A percentile compares a stretch with the other conserved stretches of the same genome.
These are phyloP conservation scores for Lasiodiplodia sp. DNA, from an alignment of 2,329 filamentous ascomycete genomes.

Conservation along the genomic window DNA sequence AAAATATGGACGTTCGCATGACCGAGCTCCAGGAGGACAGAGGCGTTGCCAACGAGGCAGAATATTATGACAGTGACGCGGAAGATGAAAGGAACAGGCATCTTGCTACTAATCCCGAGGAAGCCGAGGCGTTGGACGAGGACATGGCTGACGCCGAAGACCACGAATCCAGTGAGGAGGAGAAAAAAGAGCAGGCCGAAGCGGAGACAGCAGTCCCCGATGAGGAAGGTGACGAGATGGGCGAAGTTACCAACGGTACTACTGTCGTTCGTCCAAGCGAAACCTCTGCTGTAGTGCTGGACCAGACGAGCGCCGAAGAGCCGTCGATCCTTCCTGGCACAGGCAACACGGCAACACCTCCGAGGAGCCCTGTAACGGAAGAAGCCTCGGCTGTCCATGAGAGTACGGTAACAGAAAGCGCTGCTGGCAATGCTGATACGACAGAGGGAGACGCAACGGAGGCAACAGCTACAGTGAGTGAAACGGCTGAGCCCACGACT, in stretches of 20 bases:
- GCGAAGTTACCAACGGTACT: not conserved
- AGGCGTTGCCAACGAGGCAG: conserved; percentile 13
- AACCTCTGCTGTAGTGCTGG: conserved; percentile 18
- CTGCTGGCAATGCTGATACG: not conserved
- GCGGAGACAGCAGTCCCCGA: not conserved
- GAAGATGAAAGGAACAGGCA: conserved; percentile 26
- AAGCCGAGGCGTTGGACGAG: conserved; percentile 22
- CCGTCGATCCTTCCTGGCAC: conserved; percentile 15
- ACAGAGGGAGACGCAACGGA: not conserved
- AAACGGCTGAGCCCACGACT: not conserved
- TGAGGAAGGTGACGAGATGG: not conserved
- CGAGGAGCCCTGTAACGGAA: conserved; percentile 8
- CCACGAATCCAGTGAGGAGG: conserved; percentile 14
- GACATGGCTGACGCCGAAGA: conserved; percentile 26
- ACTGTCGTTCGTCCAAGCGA: conserved; percentile 21
- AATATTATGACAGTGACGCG: conserved; percentile 27
- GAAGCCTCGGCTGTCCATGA: not conserved
- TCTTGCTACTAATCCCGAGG: conserved; percentile 1
- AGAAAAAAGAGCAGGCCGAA: not conserved
- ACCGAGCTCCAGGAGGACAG: conserved; percentile 24
- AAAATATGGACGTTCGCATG: conserved; percentile 29
- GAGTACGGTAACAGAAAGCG: not conserved
- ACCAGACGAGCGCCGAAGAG: conserved; percentile 12
- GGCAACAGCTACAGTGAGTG: not conserved
- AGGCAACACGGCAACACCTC: conserved; percentile 22